Conservation (phyloP, 768 basidiomycete species). For the Fomitopsis pulvina region DNA sequence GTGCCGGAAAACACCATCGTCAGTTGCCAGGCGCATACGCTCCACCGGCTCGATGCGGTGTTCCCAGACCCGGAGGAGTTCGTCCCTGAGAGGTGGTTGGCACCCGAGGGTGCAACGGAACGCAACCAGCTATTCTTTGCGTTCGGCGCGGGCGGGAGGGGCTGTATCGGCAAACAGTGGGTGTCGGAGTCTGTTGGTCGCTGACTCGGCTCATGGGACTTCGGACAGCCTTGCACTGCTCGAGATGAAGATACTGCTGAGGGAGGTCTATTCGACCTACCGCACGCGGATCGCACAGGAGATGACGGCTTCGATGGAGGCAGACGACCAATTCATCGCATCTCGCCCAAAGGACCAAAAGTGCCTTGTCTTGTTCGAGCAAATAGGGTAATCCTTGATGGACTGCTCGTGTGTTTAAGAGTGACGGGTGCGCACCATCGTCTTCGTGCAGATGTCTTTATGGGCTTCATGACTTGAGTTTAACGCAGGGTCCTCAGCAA, state of each 20-base stretch:
- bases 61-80: conserved; percentile 86
- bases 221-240: conserved; percentile 12
- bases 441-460: no score
- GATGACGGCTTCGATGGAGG: conserved; percentile 16
- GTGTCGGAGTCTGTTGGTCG: not conserved
- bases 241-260: conserved; percentile 18
- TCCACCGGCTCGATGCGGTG: conserved; percentile 62
- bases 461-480: no score
- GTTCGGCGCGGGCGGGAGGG: conserved; percentile 16
- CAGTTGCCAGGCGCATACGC: conserved; percentile 88
- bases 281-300: conserved; percentile 12
- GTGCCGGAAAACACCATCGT: conserved; percentile 90
- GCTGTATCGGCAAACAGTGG: conserved; percentile 20
- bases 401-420: no score
- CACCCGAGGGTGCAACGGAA: conserved; percentile 65
- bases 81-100: conserved; percentile 89
- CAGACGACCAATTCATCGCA: conserved; percentile 15
- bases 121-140: conserved; percentile 94
- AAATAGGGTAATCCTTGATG: not conserved
- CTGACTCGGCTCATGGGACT: not conserved
- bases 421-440: no score
- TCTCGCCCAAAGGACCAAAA: conserved; percentile 16
- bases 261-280: conserved; percentile 13
- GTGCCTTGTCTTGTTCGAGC: conserved; percentile 17
- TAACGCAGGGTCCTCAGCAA: no score